Evolutionary conservation across 768 basidiomycete genomes (phyloP).

Genomic region (Russula compacta): DNA sequence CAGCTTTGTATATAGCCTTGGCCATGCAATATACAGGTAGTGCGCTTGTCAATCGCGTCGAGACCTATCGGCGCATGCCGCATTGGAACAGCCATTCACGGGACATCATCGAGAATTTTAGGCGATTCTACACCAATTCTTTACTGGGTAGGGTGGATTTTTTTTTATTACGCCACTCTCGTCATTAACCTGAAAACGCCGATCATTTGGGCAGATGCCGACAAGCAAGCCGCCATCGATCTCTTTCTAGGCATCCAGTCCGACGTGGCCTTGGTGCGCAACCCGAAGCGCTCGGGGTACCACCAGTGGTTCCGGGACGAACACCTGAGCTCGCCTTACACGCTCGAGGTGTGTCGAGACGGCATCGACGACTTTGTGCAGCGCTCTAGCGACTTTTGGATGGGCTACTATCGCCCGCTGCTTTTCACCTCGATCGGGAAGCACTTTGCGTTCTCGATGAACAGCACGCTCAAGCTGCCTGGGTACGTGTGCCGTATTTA

Average conservation of each 20-base stretch:
- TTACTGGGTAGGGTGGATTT: constrained; percentile 53
- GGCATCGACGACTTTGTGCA: constrained; percentile 54
- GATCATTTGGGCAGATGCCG: constrained; percentile 54
- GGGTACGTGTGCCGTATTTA: constrained; percentile 40
- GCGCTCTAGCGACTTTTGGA: constrained; percentile 68
- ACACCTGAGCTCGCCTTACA: constrained; percentile 60
- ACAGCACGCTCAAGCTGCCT: constrained; percentile 74
- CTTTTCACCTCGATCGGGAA: constrained; percentile 79
- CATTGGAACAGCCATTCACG: constrained; percentile 98
- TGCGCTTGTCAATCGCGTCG: constrained; percentile 90
- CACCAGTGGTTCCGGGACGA: constrained; percentile 77
- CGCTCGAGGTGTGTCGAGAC: constrained; percentile 51
- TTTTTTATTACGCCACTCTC: not conserved
- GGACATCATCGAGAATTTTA: constrained; percentile 91
- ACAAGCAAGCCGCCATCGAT: constrained; percentile 96
- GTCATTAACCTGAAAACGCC: not conserved
- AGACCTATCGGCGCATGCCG: constrained; percentile 90
- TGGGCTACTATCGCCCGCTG: constrained; percentile 79
- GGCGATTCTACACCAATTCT: constrained; percentile 92
- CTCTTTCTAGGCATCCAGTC: constrained; percentile 78
- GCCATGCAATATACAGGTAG: constrained; percentile 96
- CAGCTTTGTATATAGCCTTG: constrained; percentile 46
- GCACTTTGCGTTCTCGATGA: constrained; percentile 91
- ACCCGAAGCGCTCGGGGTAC: constrained; percentile 61
- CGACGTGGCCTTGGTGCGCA: constrained; percentile 39